A percentile compares a stretch with the other conserved stretches of the same genome.
Evolutionary conservation across 192 early-diverging fungal genomes (phyloP).

Genomic region (Coemansia sp.): DNA sequence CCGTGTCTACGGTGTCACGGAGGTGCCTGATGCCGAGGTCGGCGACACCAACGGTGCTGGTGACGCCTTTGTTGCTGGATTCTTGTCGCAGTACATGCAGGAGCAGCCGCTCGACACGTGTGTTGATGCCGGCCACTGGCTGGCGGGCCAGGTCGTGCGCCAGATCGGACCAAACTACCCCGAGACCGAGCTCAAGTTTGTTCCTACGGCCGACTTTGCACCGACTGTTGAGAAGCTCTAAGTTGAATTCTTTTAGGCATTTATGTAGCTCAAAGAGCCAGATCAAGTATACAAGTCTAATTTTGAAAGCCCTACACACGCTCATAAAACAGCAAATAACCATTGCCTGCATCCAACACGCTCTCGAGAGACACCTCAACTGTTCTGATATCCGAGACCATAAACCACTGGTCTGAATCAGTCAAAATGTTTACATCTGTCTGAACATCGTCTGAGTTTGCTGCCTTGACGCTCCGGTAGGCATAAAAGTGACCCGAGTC

Average conservation of each 20-base stretch:
- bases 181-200: constrained; percentile 50
- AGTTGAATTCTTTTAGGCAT: background rate
- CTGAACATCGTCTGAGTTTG: background rate
- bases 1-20: constrained; percentile 63
- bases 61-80: constrained; percentile 95
- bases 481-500: constrained; percentile 90
- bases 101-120: constrained; percentile 64
- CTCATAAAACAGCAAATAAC: constrained; percentile 58
- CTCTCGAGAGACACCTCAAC: constrained; percentile 50
- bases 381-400: constrained; percentile 60
- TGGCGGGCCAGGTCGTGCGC: constrained; percentile 86
- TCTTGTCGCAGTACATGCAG: constrained; percentile 80
- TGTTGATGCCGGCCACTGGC: constrained; percentile 87
- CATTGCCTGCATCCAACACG: constrained; percentile 45
- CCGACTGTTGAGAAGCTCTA: constrained; percentile 42
- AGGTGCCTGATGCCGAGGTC: constrained; percentile 67
- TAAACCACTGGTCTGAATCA: constrained; percentile 57
- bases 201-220: constrained; percentile 28
- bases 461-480: constrained; percentile 62
- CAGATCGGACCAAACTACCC: constrained; percentile 75
- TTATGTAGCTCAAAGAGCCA: background rate
- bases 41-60: constrained; percentile 98
- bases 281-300: background rate
- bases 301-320: constrained; percentile 17
- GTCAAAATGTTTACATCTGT: background rate